Evolutionary conservation across 1,284 basidiomycete species (phyloP).

Genomic region (Rhodofomes roseus): DNA sequence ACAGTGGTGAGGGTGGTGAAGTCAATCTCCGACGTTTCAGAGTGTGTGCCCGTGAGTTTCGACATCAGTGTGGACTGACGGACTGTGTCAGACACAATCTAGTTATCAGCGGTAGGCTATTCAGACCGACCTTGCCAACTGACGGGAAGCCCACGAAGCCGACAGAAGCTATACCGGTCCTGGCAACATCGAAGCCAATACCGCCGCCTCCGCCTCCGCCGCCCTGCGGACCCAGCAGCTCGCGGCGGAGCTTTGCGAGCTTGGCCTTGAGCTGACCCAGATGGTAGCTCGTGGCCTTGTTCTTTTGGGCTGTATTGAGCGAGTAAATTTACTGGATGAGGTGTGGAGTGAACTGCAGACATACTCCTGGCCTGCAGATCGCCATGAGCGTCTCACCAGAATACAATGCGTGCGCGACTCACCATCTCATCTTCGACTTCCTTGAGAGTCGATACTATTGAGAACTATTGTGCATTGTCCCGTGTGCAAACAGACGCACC

Average conservation of each 20-base stretch:
- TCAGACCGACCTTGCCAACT: conserved; percentile 70
- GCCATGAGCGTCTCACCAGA: conserved; percentile 3
- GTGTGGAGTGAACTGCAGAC: conserved; percentile 16
- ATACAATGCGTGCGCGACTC: conserved; percentile 25
- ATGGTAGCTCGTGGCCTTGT: conserved; percentile 96
- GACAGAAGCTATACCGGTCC: conserved; percentile 95
- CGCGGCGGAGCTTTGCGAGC: conserved; percentile 93
- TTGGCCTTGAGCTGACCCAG: conserved; percentile 98
- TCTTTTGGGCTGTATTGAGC: conserved; percentile 75
- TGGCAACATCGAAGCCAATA: conserved; percentile 93
- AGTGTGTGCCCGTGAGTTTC: conserved; percentile 96
- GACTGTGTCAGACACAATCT: conserved; percentile 15
- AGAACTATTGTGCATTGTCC: not conserved
- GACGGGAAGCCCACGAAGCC: conserved; percentile 93
- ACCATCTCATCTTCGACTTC: conserved; percentile 98
- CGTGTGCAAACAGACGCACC: conserved; percentile 34
- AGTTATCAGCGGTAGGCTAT: conserved; percentile 41
- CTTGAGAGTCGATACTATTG: conserved; percentile 31
- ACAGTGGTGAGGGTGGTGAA: conserved; percentile 95
- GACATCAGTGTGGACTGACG: conserved; percentile 93
- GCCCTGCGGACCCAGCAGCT: conserved; percentile 79
- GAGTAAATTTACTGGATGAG: conserved; percentile 6
- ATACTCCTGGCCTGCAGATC: conserved; percentile 36
- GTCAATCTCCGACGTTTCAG: conserved; percentile 97
- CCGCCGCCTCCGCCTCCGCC: conserved; percentile 86